Base-by-base conservation (phyloP, 768 basidiomycete genomes). In the Macrolepiota fuliginosa region DNA sequence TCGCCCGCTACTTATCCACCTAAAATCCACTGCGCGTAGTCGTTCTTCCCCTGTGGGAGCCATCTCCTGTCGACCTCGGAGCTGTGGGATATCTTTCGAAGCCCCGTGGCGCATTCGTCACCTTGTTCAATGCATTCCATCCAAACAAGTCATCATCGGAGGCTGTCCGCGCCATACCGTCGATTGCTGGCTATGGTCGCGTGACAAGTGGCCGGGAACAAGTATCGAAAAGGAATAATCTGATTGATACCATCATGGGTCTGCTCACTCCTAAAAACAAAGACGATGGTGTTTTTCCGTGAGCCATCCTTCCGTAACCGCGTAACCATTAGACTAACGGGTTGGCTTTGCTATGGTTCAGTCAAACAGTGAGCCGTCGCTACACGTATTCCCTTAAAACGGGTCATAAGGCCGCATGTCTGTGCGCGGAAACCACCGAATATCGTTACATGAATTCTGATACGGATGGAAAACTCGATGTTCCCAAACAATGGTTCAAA, bases 31-130 rank as follows among this genome's bases (percentile, higher is more conserved):
- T 45, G n/a, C 7, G 29, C 29, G 3, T 37, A 88, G 87, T 91
- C 62, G 83, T 79, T 0, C 71, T 88, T 22, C 88, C 91, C 6
- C 73, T 92, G 5, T 94, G 91, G 91, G 79, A 76, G 4, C 92
- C 92, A 1, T 74, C 81, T 3, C 78, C 67, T 4, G 82, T 93
- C 0, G 70, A 79, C 12, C 73, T 92, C 2, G 92, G 92, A 6
- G 85, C 87, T 2, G 87, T 94, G 9, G 92, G 92, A 2, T 94
- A 89, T 69, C 73, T 92, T 25, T 78, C 77, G 36, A 89, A 87
- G 65, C 83, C 87, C 0, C 72, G 73, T n/a, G 92, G 91, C 2
- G 72, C 75, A 49, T 94, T 94, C 65, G 73, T 90, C 61, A 87
- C 85, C 7, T 76, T 93, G 6, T 86, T 92, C 73, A 90, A 92